phyloP scores from a whole-genome alignment of 148 eudicot species.

The Vaccinium macrocarpon region DNA sequence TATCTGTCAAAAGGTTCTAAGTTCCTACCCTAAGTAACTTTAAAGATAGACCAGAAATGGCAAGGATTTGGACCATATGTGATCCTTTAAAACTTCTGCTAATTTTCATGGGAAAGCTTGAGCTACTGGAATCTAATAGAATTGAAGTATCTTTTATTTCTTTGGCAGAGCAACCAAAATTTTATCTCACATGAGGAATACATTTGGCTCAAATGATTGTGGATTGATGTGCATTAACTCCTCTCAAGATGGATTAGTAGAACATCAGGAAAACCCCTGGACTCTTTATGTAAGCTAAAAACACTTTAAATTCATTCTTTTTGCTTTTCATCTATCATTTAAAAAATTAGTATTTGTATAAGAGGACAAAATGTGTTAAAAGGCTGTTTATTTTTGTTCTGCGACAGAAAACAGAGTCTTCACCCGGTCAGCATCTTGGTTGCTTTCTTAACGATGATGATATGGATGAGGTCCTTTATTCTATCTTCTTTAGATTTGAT shows the following conservation, averaged over 20 bases:
- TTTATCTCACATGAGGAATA: slow-evolving; percentile 69
- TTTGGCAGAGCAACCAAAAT: slow-evolving; percentile 64
- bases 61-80: background rate
- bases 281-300: slow-evolving; percentile 57
- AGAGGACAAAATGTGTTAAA: background rate
- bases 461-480: slow-evolving; percentile 60
- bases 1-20: background rate
- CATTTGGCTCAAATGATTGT: slow-evolving; percentile 83
- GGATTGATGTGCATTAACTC: slow-evolving; percentile 80
- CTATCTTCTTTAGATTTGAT: slow-evolving; percentile 12
- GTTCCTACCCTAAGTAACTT: background rate
- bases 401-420: slow-evolving; percentile 48
- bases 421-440: slow-evolving; percentile 44
- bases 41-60: background rate
- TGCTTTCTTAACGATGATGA: slow-evolving; percentile 68
- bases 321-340: background rate
- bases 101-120: background rate
- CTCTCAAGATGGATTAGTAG: slow-evolving; percentile 44
- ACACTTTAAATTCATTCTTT: slow-evolving; percentile 3
- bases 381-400: slow-evolving; percentile 12
- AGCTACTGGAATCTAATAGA: background rate
- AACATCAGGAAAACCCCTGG: slow-evolving; percentile 68
- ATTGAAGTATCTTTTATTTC: slow-evolving; percentile 9
- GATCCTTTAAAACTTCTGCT: background rate
- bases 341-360: background rate